A percentile compares a stretch with the other conserved stretches of the same genome.
These are phyloP conservation scores for Yarrowia deformans DNA, from an alignment of 805 yeast species.

Conservation along the genomic window DNA sequence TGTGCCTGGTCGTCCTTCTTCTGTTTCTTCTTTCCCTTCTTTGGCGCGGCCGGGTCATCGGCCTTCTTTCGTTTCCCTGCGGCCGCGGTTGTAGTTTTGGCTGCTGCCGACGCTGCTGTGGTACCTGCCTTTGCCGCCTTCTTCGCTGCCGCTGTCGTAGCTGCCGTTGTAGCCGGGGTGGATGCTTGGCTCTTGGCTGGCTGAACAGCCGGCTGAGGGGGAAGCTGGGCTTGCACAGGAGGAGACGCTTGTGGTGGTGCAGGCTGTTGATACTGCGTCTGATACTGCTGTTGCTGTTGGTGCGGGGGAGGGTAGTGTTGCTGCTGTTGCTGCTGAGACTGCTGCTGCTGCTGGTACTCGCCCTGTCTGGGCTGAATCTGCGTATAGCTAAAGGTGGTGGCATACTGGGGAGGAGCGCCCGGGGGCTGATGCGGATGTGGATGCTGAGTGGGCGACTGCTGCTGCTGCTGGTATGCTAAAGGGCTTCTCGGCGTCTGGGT, in stretches of 20 bases:
- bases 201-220: neutral
- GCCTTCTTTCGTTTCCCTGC: constrained; percentile 30
- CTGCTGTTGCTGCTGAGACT: neutral
- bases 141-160: neutral
- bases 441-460: constrained; percentile 12
- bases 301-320: constrained; percentile 16
- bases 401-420: constrained; percentile 22
- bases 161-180: constrained; percentile 22
- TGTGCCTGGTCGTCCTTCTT: constrained; percentile 27
- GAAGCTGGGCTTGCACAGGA: neutral
- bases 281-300: constrained; percentile 24
- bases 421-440: constrained; percentile 36
- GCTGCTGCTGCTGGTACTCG: neutral
- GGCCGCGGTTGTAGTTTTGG: constrained; percentile 24
- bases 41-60: constrained; percentile 39
- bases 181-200: neutral
- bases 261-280: constrained; percentile 22
- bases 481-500: constrained; percentile 19
- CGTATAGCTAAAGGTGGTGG: constrained; percentile 29
- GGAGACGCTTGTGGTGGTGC: constrained; percentile 3
- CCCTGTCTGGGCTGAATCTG: constrained; percentile 26
- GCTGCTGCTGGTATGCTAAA: neutral
- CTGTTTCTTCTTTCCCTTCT: constrained; percentile 42
- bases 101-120: constrained; percentile 12
- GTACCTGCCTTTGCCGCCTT: constrained; percentile 41